Percentiles rank a stretch among this genome's conserved stretches.
Conservation (phyloP, 495 filamentous ascomycete genomes). For the Sordaria brevicollis region DNA sequence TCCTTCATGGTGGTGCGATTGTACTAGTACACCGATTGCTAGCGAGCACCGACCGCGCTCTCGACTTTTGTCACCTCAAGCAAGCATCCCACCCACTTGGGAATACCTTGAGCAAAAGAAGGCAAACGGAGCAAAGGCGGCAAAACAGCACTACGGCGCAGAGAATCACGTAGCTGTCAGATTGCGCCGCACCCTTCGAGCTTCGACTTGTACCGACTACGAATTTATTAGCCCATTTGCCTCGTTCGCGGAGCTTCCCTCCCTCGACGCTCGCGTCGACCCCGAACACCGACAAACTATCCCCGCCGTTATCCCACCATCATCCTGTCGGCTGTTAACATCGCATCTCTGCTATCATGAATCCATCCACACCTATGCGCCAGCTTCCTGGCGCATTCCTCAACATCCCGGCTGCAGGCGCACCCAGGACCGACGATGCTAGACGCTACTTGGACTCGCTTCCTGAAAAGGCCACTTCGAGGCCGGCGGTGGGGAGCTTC, state of each 20-base stretch:
- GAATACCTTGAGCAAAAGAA: neutral
- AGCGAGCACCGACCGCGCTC: neutral
- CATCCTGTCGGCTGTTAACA: neutral
- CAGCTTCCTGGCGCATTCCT: constrained; percentile 63
- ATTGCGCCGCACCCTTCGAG: neutral
- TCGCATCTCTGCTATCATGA: constrained; percentile 40
- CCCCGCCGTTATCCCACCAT: constrained; percentile 16
- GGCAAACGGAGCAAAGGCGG: neutral
- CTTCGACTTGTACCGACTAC: neutral
- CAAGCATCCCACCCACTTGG: neutral
- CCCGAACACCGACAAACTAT: neutral
- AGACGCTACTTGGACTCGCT: constrained; percentile 27
- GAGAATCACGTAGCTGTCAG: neutral
- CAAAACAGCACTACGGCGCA: neutral
- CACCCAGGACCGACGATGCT: constrained; percentile 25
- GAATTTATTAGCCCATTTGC: neutral
- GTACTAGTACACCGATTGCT: constrained; percentile 7
- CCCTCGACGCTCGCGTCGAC: neutral
- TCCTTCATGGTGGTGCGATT: constrained; percentile 16
- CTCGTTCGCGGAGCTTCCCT: neutral
- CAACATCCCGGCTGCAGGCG: constrained; percentile 51
- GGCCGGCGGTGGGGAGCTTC: neutral
- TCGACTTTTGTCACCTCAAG: neutral
- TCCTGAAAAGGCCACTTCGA: neutral
- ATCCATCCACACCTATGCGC: constrained; percentile 54